Evolutionary conservation across 192 early-diverging fungal genomes (phyloP), one percentile per base, ranked within the genome.

Genomic region (Backusella sp.): DNA sequence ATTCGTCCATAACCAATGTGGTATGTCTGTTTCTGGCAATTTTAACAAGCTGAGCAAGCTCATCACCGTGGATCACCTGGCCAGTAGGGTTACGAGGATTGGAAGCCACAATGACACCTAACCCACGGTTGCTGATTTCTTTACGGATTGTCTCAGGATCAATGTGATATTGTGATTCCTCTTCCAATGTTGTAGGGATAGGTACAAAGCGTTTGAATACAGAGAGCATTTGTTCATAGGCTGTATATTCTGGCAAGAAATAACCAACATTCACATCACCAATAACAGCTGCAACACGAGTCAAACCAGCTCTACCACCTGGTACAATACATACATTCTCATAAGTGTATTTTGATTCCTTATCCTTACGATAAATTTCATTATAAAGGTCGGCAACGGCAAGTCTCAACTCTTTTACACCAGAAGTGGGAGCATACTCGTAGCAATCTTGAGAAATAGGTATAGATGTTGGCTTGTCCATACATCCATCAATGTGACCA

Each of bases 321-420:
- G 86, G 86, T 46, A 86, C 85, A 74, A 87, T 84, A 49, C 86
- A 87, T 3, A 87, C 85, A 46, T 87, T 87, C 68, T 85, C 83
- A 72, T 53, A 75, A 34, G 85, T 87, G 37, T 87, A 87, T 46
- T 87, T 79, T n/a, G 78, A 81, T 26, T 74, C 41, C 30, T 84
- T 82, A 21, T 69, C 65, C 49, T 84, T n/a, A 39, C 86, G 59
- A 68, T 86, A 87, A 15, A 83, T 19, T 9, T 68, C 83, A 72
- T 87, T 87, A 81, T 87, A 87, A 15, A 87, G 72, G 6, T 81
- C 77, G 12, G 86, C 86, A 15, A 87, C 83, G 2, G 85, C 85
- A 39, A 75, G 35, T 23, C 86, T 77, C 15, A 87, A 77, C 7
- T 66, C 56, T 41, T 75, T 84, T 17, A 87, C 56, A 14, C 86